These are phyloP conservation scores for Amaranthus palmeri DNA, from an alignment of 148 eudicot genomes.

Conservation along the genomic window DNA sequence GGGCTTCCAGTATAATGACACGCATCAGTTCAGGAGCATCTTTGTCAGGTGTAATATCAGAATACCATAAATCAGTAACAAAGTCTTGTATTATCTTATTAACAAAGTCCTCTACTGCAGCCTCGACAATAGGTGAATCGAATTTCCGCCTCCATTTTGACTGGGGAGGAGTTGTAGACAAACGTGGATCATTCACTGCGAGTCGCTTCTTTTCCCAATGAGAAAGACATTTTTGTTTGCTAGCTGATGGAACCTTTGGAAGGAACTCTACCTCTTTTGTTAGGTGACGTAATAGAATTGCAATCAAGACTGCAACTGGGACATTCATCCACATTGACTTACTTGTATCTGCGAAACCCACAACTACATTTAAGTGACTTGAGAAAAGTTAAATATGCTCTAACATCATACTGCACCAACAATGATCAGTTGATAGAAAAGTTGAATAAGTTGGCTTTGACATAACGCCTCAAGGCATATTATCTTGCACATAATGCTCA, in stretches of 20 bases:
- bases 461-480: neutral
- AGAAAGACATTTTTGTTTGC: slow-evolving; percentile 47
- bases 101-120: slow-evolving; percentile 76
- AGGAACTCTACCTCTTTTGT: slow-evolving; percentile 69
- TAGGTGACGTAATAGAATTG: slow-evolving; percentile 50
- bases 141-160: slow-evolving; percentile 84
- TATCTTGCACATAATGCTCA: neutral
- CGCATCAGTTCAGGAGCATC: slow-evolving; percentile 90
- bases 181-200: slow-evolving; percentile 71
- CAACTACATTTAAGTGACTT: neutral
- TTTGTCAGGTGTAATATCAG: slow-evolving; percentile 85
- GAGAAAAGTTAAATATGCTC: neutral
- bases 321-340: slow-evolving; percentile 98
- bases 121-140: slow-evolving; percentile 85
- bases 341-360: slow-evolving; percentile 69
- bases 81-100: slow-evolving; percentile 77
- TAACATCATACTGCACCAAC: neutral
- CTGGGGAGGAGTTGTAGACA: slow-evolving; percentile 48
- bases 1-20: slow-evolving; percentile 67
- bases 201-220: slow-evolving; percentile 73
- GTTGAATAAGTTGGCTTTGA: too few relatives aligned
- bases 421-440: too few relatives aligned
- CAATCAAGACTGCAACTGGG: slow-evolving; percentile 68
- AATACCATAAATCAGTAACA: slow-evolving; percentile 87
- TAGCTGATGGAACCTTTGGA: slow-evolving; percentile 46